phyloP scores from a whole-genome alignment of 2,329 filamentous ascomycete species.

The Trichoderma semiorbis region DNA sequence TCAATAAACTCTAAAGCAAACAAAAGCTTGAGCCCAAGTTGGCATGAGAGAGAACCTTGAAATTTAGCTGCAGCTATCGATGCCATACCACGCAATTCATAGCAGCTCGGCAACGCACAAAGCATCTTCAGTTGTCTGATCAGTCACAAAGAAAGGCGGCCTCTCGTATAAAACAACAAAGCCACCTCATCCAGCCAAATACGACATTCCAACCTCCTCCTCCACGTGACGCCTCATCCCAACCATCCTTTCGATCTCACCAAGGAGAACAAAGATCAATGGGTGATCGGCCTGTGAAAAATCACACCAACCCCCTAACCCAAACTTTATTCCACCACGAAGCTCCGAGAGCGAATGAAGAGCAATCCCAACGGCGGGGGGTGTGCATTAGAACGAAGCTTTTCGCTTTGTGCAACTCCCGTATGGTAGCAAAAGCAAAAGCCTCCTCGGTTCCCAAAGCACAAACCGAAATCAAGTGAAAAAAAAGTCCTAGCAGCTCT shows the following conservation, averaged over 20 bases:
- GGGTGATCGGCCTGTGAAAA: not conserved
- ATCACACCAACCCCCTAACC: not conserved
- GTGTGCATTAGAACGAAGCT: not conserved
- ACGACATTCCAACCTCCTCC: not conserved
- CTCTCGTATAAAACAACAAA: not conserved
- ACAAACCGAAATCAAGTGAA: not conserved
- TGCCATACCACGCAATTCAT: not conserved
- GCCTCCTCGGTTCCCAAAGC: not conserved
- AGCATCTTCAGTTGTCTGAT: not conserved
- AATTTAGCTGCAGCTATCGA: not conserved
- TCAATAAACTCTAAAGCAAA: not conserved
- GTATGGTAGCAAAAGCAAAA: not conserved
- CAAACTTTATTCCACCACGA: slow-evolving; percentile 2
- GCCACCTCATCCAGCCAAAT: not conserved
- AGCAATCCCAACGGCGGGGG: not conserved
- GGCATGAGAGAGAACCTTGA: not conserved
- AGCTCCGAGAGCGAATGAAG: not conserved
- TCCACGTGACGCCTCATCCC: not conserved
- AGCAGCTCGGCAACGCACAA: not conserved
- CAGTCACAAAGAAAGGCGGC: not conserved
- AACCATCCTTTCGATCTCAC: not conserved
- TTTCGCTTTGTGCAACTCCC: not conserved
- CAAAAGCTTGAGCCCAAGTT: not conserved
- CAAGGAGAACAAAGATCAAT: not conserved
- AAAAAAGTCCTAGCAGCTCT: slow-evolving; percentile 9